Percentiles rank a stretch among this genome's conserved stretches.
phyloP scores from a whole-genome alignment of 371 early-diverging fungal genomes.

The Umbelopsis sp. region DNA sequence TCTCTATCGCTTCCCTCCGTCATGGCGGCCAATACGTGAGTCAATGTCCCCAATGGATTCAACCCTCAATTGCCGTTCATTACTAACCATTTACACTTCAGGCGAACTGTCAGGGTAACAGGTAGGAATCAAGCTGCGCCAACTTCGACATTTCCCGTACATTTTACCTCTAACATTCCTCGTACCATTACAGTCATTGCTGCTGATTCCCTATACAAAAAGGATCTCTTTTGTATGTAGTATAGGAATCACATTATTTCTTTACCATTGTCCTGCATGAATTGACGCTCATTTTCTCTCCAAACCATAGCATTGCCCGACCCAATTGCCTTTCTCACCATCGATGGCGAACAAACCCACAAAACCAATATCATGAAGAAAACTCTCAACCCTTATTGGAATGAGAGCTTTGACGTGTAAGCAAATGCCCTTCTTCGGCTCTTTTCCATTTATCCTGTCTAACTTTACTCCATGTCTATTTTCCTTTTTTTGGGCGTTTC shows the following conservation, averaged over 20 bases:
- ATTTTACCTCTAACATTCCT: background rate
- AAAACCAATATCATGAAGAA: conserved; percentile 66
- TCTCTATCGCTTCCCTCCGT: background rate
- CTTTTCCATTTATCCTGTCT: background rate
- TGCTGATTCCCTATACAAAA: conserved; percentile 81
- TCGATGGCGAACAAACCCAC: conserved; percentile 77
- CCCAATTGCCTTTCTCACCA: conserved; percentile 86
- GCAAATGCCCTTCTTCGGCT: conserved; percentile 10
- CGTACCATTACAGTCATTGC: conserved; percentile 66
- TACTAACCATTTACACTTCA: background rate
- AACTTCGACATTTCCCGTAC: too few relatives aligned
- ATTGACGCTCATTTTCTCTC: background rate
- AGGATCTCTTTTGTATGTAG: conserved; percentile 76
- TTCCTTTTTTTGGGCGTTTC: background rate
- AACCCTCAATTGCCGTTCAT: too few relatives aligned
- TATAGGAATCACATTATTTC: too few relatives aligned
- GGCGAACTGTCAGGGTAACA: conserved; percentile 21
- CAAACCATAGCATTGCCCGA: conserved; percentile 62
- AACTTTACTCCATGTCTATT: background rate
- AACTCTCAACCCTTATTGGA: conserved; percentile 73
- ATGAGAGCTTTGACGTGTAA: conserved; percentile 59
- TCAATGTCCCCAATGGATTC: background rate
- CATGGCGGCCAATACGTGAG: conserved; percentile 15
- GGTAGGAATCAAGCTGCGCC: conserved; percentile 4
- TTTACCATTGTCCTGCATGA: background rate